Evolutionary conservation across 192 early-diverging fungal genomes (phyloP).

Genomic region (Backusella circina): DNA sequence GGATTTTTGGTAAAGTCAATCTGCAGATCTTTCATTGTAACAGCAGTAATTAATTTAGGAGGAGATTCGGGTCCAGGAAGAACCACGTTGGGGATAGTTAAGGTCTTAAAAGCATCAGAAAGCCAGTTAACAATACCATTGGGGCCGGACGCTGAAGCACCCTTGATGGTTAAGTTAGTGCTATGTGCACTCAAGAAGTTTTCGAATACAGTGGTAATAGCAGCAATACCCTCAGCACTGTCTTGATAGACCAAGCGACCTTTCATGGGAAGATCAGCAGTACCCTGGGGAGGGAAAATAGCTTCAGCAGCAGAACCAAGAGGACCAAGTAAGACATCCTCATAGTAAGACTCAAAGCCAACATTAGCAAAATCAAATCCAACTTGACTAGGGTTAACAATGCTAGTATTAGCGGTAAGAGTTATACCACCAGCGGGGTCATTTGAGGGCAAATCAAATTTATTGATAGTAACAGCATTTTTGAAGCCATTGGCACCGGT

Average conservation of each 20-base stretch:
- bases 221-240: slow-evolving; percentile 37
- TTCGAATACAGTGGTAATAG: slow-evolving; percentile 48
- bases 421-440: slow-evolving; percentile 59
- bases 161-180: slow-evolving; percentile 23
- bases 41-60: slow-evolving; percentile 32
- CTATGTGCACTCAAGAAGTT: slow-evolving; percentile 44
- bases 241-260: slow-evolving; percentile 51
- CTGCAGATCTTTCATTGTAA: slow-evolving; percentile 41
- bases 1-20: slow-evolving; percentile 48
- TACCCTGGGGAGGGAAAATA: slow-evolving; percentile 22
- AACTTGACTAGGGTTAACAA: slow-evolving; percentile 56
- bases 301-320: slow-evolving; percentile 53
- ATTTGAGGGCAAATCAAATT: slow-evolving; percentile 49
- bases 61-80: slow-evolving; percentile 28
- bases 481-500: slow-evolving; percentile 40
- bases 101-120: slow-evolving; percentile 45
- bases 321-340: slow-evolving; percentile 42
- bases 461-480: slow-evolving; percentile 27
- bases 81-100: slow-evolving; percentile 28
- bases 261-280: slow-evolving; percentile 38
- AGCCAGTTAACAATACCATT: slow-evolving; percentile 33
- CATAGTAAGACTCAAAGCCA: slow-evolving; percentile 41
- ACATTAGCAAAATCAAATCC: slow-evolving; percentile 48
- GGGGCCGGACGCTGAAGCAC: slow-evolving; percentile 29
- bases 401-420: slow-evolving; percentile 56